phyloP scores from a whole-genome alignment of 202 grass and related monocot genomes.

The Zoysia matrella region DNA sequence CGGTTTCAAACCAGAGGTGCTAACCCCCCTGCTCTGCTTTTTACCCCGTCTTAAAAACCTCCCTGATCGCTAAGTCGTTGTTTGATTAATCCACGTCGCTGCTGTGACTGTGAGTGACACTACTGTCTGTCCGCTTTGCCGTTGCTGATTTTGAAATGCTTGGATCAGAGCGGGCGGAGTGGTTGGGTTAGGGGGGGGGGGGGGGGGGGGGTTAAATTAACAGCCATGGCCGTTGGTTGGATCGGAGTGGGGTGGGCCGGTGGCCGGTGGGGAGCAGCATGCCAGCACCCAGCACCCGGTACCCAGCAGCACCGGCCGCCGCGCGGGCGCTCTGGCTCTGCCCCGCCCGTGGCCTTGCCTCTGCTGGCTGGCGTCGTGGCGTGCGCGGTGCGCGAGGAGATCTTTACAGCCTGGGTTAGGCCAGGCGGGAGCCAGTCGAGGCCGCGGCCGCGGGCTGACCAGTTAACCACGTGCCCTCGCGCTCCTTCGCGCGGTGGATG shows the following conservation, averaged over 20 bases:
- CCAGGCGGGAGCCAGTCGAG: background rate
- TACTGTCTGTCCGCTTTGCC: background rate
- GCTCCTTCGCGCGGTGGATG: background rate
- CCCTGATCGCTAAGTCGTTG: background rate
- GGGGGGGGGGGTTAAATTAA: conserved; percentile 7
- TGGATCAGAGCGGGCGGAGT: conserved; percentile 31
- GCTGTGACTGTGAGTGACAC: background rate
- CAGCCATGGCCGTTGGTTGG: conserved; percentile 25
- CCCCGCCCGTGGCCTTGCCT: no score
- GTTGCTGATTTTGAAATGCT: conserved; percentile 35
- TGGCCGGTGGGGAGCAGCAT: background rate
- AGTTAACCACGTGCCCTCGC: conserved; percentile 13
- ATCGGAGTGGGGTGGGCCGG: conserved; percentile 33
- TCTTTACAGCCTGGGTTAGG: conserved; percentile 37
- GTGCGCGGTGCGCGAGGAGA: conserved; percentile 6
- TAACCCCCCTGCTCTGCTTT: background rate
- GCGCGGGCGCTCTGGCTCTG: no score
- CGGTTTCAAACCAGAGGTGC: conserved; percentile 17
- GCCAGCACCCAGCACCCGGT: no score
- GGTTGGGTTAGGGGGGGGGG: conserved; percentile 45
- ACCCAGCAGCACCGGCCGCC: no score
- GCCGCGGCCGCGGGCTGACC: background rate
- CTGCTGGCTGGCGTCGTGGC: no score
- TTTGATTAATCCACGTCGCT: conserved; percentile 36
- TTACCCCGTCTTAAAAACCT: background rate